These are phyloP conservation scores for Byssochlamys sp. DNA, from an alignment of 2,329 filamentous ascomycete species.

Conservation along the genomic window DNA sequence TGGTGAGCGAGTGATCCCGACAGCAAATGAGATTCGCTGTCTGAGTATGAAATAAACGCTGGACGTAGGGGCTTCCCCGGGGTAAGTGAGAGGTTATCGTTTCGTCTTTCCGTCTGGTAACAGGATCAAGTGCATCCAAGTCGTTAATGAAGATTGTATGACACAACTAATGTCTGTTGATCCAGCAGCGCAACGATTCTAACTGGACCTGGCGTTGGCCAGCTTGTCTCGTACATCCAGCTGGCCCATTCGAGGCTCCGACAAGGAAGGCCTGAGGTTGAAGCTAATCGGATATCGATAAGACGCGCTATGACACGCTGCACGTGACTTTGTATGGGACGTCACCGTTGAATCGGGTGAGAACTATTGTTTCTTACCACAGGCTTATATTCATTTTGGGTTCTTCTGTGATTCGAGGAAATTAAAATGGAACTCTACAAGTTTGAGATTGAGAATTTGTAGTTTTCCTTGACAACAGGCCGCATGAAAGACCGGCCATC, in stretches of 20 bases:
- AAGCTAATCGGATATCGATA: neutral
- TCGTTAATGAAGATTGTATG: neutral
- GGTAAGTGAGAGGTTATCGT: neutral
- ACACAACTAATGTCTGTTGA: neutral
- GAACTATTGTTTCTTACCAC: no score
- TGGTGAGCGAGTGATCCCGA: constrained; percentile 7
- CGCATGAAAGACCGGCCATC: no score
- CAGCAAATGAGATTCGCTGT: neutral
- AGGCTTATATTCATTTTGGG: no score
- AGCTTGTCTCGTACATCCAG: neutral
- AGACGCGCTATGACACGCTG: neutral
- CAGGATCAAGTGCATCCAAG: neutral
- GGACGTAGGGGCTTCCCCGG: neutral
- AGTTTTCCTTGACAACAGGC: no score
- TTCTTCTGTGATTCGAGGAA: no score
- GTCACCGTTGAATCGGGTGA: no score
- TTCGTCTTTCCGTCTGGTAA: neutral
- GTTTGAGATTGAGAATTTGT: no score
- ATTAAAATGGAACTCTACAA: no score
- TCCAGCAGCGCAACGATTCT: neutral
- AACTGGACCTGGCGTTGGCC: neutral
- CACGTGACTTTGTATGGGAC: neutral
- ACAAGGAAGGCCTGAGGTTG: neutral
- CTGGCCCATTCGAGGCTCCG: neutral
- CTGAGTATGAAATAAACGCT: neutral